Percentiles rank a stretch among this genome's conserved stretches.
Evolutionary conservation across 306 rosid genomes (phyloP).

Genomic region (Medicago arabica): DNA sequence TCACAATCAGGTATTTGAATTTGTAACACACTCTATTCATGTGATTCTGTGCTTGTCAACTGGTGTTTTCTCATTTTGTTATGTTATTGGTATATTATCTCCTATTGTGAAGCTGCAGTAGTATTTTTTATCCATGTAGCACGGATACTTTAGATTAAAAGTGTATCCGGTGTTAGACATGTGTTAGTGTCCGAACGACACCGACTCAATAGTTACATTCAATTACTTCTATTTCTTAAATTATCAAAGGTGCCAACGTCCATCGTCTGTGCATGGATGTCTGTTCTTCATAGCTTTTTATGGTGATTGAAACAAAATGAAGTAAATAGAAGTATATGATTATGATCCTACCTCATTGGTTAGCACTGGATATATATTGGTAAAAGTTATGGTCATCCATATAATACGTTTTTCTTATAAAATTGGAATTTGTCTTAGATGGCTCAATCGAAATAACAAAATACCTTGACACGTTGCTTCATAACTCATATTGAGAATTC

Average conservation of each 20-base stretch:
- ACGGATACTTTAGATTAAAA: not conserved
- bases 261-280: not conserved
- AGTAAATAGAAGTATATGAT: conserved; percentile 7
- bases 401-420: not conserved
- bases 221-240: not conserved
- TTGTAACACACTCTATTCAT: not conserved
- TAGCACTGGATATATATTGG: not conserved
- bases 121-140: not conserved
- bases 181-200: not conserved
- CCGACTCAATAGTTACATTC: not conserved
- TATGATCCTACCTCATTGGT: conserved; percentile 7
- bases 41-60: conserved; percentile 19
- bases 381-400: not conserved
- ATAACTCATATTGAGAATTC: not conserved
- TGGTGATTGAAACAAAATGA: not conserved
- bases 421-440: not conserved
- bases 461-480: not conserved
- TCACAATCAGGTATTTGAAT: conserved; percentile 51
- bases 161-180: not conserved
- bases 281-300: not conserved
- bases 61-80: conserved; percentile 14
- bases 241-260: not conserved
- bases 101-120: not conserved
- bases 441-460: not conserved
- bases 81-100: conserved; percentile 5